Base-by-base conservation (phyloP, 306 rosid species). In the Dalbergia cultrata region DNA sequence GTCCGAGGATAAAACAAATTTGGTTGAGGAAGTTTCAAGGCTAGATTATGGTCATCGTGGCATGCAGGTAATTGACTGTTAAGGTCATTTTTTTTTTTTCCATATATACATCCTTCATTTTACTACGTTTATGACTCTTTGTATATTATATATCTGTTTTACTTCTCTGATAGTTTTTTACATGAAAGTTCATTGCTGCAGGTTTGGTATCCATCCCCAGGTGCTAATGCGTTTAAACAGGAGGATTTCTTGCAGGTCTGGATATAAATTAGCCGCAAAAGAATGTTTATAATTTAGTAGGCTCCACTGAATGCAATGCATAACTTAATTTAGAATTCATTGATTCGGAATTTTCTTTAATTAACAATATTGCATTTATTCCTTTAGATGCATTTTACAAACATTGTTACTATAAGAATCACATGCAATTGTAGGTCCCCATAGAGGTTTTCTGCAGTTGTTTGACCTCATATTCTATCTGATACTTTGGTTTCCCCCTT, bases 151-250 rank as follows among this genome's bases (percentile, higher is more conserved):
- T 64, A 63, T 76, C 58, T 56, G 18, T 84, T 82, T 82, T 76
- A 71, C 75, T 78, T 83, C 70, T 87, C 90, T 90, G 89, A 88
- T 90, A 63, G 84, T 56, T 82, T 85, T 87, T 84, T 84, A 75
- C 83, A 69, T 82, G 91, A 84, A 88, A 87, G 91, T 85, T 90
- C 81, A 66, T 65, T 86, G 72, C 89, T 90, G 81, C 98, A 95
- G 99, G 99, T 95, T 88, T 95, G 99, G 99, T 95, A 95, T 91
- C 97, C 99, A 75, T 93, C 98, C 83, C 88, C 88, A 71, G n/a
- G n/a, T 77, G 87, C 87, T 31, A 94, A 95, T 77, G 83, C 97
- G 43, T 95, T 91, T 86, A 91, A 91, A 89, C 99, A 91, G 94
- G 99, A 95, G 88, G 98, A 95, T 77, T 95, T 95, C 88, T 83